phyloP scores from a whole-genome alignment of 106 monocot species.

The Dendrobium nobile region DNA sequence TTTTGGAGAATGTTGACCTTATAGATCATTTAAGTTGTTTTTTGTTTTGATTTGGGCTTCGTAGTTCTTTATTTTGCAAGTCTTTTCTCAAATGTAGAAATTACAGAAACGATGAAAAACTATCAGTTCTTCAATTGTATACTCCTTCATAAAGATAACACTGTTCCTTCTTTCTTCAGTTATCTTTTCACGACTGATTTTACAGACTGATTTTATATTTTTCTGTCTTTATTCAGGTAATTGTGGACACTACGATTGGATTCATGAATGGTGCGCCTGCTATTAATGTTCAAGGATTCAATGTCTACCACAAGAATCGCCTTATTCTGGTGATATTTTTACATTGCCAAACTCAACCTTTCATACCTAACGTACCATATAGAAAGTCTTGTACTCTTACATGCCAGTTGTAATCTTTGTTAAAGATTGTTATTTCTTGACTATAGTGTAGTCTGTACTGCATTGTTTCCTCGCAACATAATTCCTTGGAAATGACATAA shows the following conservation, averaged over 20 bases:
- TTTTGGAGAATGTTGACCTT: neutral
- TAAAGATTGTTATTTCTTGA: neutral
- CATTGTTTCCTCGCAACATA: neutral
- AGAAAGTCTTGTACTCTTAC: neutral
- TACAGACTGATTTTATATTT: neutral
- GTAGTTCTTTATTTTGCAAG: neutral
- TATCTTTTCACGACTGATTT: neutral
- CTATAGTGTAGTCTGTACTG: neutral
- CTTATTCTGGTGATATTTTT: constrained; percentile 59
- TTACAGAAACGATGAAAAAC: neutral
- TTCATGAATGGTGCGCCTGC: constrained; percentile 65
- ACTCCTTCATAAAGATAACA: neutral
- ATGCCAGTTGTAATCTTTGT: neutral
- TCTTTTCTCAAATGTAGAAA: neutral
- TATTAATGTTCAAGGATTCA: constrained; percentile 72
- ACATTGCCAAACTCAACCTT: neutral
- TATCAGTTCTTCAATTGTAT: neutral
- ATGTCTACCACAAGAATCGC: constrained; percentile 85
- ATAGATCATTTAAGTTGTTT: neutral
- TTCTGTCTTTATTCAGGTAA: constrained; percentile 12
- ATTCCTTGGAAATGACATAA: neutral
- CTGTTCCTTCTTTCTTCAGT: neutral
- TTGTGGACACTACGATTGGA: constrained; percentile 66
- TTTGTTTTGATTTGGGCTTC: neutral
- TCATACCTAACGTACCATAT: neutral